Percentiles rank a stretch among this genome's conserved stretches.
phyloP scores from a whole-genome alignment of 2,329 filamentous ascomycete genomes.

The Dryadomyces quercus-mongolicae region DNA sequence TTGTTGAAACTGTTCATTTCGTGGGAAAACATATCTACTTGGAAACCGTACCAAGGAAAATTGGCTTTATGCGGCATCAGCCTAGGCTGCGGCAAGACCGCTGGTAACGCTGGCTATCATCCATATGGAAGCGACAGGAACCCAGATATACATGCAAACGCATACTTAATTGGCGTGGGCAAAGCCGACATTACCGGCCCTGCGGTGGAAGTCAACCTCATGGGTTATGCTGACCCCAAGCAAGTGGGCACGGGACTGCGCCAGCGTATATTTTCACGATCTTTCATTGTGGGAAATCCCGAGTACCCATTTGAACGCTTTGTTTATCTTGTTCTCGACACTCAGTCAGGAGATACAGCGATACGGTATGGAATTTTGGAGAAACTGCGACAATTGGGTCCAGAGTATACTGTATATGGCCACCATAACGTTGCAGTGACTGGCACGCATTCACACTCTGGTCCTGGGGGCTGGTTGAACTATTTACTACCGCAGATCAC shows the following conservation, averaged over 20 bases:
- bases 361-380: conserved; percentile 73
- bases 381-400: conserved; percentile 53
- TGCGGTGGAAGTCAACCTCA: conserved; percentile 79
- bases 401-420: conserved; percentile 61
- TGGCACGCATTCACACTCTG: conserved; percentile 82
- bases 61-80: too few relatives aligned
- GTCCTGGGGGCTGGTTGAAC: conserved; percentile 84
- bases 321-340: conserved; percentile 79
- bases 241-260: conserved; percentile 76
- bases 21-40: background rate
- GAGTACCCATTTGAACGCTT: conserved; percentile 57
- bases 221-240: conserved; percentile 70
- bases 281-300: conserved; percentile 71
- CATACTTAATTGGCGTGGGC: conserved; percentile 38
- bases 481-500: conserved; percentile 85
- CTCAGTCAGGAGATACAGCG: conserved; percentile 74
- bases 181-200: conserved; percentile 52
- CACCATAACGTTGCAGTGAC: conserved; percentile 78
- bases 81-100: too few relatives aligned
- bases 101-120: too few relatives aligned
- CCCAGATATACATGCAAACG: conserved; percentile 18
- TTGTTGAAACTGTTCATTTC: background rate
- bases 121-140: background rate
- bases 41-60: background rate
- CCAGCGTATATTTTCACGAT: conserved; percentile 73